Conservation (phyloP, 2,329 filamentous ascomycete species). For the Exserohilum rostratum region DNA sequence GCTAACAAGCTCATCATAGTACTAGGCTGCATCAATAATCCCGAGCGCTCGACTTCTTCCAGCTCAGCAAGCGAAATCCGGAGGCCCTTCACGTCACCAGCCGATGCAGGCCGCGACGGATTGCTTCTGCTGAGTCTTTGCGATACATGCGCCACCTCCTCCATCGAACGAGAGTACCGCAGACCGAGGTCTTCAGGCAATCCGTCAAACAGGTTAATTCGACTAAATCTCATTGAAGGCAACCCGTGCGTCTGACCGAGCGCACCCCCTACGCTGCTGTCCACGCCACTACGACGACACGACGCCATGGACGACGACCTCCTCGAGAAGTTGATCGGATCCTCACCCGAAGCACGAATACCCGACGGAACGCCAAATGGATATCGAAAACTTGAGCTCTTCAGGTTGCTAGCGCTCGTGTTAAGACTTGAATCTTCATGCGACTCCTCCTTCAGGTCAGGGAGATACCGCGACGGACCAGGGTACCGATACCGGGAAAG, state of each 20-base stretch:
- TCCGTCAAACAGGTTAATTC: slow-evolving; percentile 53
- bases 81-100: slow-evolving; percentile 50
- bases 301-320: slow-evolving; percentile 33
- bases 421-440: slow-evolving; percentile 54
- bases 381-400: slow-evolving; percentile 36
- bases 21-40: slow-evolving; percentile 12
- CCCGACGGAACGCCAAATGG: slow-evolving; percentile 24
- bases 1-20: slow-evolving; percentile 20
- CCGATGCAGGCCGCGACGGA: slow-evolving; percentile 45
- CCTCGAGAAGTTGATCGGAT: slow-evolving; percentile 23
- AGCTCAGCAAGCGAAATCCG: slow-evolving; percentile 54
- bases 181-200: slow-evolving; percentile 53
- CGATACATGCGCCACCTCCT: slow-evolving; percentile 31
- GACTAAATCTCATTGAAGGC: slow-evolving; percentile 57
- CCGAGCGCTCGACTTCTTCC: slow-evolving; percentile 42
- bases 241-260: slow-evolving; percentile 46
- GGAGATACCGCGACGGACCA: slow-evolving; percentile 41
- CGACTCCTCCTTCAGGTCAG: slow-evolving; percentile 57
- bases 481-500: slow-evolving; percentile 43
- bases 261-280: slow-evolving; percentile 27
- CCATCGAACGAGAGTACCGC: slow-evolving; percentile 48
- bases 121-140: slow-evolving; percentile 40
- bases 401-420: slow-evolving; percentile 44
- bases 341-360: slow-evolving; percentile 30
- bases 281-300: slow-evolving; percentile 24